Conservation (phyloP, 257 asterid genomes). For the Thymus quinquecostatus region DNA sequence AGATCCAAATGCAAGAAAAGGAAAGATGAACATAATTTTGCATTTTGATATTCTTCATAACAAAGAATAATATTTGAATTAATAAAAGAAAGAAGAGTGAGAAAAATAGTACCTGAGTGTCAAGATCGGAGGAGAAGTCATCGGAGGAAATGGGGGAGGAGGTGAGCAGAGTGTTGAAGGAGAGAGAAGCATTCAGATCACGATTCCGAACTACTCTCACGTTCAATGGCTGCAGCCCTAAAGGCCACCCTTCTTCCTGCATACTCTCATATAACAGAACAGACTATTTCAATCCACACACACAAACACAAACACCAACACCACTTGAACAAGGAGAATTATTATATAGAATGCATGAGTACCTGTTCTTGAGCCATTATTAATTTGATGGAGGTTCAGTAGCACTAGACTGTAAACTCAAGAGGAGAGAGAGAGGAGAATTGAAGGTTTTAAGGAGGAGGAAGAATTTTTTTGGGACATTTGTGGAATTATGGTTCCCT, state of each 20-base stretch:
- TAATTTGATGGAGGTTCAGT: background rate
- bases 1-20: too few relatives aligned
- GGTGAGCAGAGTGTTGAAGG: constrained; percentile 63
- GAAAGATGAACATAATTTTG: too few relatives aligned
- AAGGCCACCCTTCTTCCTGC: constrained; percentile 86
- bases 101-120: constrained; percentile 51
- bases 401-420: background rate
- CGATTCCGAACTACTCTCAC: constrained; percentile 52
- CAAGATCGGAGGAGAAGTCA: constrained; percentile 76
- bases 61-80: background rate
- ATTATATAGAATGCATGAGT: background rate
- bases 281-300: too few relatives aligned
- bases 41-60: background rate
- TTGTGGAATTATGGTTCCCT: background rate
- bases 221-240: constrained; percentile 72
- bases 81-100: too few relatives aligned
- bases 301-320: constrained; percentile 1
- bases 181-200: constrained; percentile 57
- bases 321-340: background rate
- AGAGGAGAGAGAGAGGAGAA: background rate
- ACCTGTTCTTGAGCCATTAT: constrained; percentile 21
- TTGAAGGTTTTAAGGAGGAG: background rate
- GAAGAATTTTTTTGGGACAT: background rate
- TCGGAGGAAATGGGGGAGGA: constrained; percentile 53
- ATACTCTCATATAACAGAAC: background rate